These are phyloP conservation scores for Mycena galopus DNA, from an alignment of 768 basidiomycete species.

Conservation along the genomic window DNA sequence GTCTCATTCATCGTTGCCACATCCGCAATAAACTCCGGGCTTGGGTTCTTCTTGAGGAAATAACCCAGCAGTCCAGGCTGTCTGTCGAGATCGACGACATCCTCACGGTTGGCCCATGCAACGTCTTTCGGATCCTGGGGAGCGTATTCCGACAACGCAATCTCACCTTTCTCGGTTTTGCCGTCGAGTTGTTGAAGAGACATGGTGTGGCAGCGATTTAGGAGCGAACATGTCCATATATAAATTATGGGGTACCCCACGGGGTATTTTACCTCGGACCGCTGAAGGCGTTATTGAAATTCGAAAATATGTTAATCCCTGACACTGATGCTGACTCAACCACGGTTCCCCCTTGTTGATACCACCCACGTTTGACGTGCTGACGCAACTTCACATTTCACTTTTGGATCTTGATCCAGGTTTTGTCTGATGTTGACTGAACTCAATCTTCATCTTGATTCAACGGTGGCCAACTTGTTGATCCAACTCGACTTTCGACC, in stretches of 20 bases:
- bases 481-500: too few relatives aligned
- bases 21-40: constrained; percentile 38
- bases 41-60: constrained; percentile 40
- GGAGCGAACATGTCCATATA: not conserved
- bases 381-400: too few relatives aligned
- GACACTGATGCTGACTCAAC: too few relatives aligned
- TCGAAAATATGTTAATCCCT: too few relatives aligned
- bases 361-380: too few relatives aligned
- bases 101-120: constrained; percentile 21
- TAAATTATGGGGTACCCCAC: not conserved
- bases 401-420: too few relatives aligned
- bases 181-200: constrained; percentile 21
- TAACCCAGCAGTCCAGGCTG: constrained; percentile 27
- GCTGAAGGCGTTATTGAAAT: not conserved
- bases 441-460: too few relatives aligned
- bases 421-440: too few relatives aligned
- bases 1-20: constrained; percentile 37
- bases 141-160: constrained; percentile 26
- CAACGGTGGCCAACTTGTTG: too few relatives aligned
- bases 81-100: constrained; percentile 16
- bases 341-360: too few relatives aligned
- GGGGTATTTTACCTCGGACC: not conserved
- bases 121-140: constrained; percentile 18
- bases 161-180: constrained; percentile 29
- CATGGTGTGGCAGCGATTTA: not conserved